Base-by-base conservation (phyloP, 1,284 basidiomycete species). In the Apiotrichum montevideense region DNA sequence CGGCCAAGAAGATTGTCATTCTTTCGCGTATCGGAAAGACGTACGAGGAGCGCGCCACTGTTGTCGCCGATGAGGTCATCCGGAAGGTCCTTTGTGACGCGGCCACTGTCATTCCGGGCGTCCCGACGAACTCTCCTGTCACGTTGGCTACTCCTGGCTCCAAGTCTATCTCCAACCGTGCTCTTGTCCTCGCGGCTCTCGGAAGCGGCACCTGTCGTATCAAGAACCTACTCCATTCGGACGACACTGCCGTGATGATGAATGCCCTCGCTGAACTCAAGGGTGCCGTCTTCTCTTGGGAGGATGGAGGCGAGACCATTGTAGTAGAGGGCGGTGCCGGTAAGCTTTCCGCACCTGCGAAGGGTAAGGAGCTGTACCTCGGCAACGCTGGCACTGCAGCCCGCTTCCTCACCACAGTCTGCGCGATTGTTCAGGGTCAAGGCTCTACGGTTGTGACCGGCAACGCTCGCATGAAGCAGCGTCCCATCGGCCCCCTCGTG, bases 181-280 rank as follows among this genome's bases (percentile, higher is more conserved):
- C 91, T 0, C 81, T 99, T 45, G 86, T 98, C 1, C 84, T 99
- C 29, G 95, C 96, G 7, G 93, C 96, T 0, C 84, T 99, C 13
- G 90, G 85, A 0, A 84, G 83, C 46, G 95, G 95, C 11, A 92
- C 87, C 0, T 96, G 93, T 77, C 82, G 87, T 56, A 80, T 99
- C 51, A 87, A 82, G 75, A 98, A 98, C 71, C 79, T 98, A 14
- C 80, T 98, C 44, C 94, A 98, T 74, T 98, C 93, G 8, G 95
- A 98, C 70, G 95, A 99, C 74, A 99, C 95, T 0, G 91, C 93
- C 66, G 95, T 99, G 57, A 98, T 99, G 96, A 98, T 98, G 92
- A 82, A 86, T 14, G 91, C 92, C 33, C 80, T 97, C 15, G 80
- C 85, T 48, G 90, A 93, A 56, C 84, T 98, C 61, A 86, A 91